These are phyloP conservation scores for Arthrobotrys sphaeroides DNA, from an alignment of 2,329 filamentous ascomycete species.

Conservation along the genomic window DNA sequence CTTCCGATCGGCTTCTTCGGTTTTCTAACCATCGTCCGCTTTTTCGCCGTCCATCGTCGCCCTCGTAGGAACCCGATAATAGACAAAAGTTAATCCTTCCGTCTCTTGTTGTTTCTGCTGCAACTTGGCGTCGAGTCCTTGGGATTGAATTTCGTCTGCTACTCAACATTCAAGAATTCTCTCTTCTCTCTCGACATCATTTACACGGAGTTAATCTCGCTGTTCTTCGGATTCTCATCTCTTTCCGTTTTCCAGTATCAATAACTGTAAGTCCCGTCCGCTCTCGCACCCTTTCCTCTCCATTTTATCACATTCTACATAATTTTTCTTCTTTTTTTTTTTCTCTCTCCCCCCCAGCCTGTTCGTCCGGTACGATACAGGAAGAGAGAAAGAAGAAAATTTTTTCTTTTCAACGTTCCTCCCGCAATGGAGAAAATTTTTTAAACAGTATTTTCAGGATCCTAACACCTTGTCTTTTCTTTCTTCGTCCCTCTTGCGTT, in stretches of 20 bases:
- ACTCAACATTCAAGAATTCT: slow-evolving; percentile 23
- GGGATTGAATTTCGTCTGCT: slow-evolving; percentile 52
- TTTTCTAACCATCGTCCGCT: slow-evolving; percentile 52
- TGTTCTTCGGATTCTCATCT: slow-evolving; percentile 52
- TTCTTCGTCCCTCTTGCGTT: background rate
- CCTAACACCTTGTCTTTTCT: background rate
- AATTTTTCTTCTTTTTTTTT: background rate
- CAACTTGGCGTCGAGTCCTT: slow-evolving; percentile 54
- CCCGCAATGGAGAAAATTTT: slow-evolving; percentile 4
- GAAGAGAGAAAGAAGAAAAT: background rate
- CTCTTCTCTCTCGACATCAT: slow-evolving; percentile 55
- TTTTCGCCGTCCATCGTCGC: slow-evolving; percentile 38
- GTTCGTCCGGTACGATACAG: background rate
- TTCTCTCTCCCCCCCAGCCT: background rate
- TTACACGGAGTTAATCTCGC: slow-evolving; percentile 56
- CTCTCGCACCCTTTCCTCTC: background rate
- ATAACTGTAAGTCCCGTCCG: slow-evolving; percentile 53
- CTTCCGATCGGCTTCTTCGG: slow-evolving; percentile 33
- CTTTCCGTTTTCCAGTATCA: slow-evolving; percentile 49
- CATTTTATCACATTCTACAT: background rate
- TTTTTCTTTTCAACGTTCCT: background rate
- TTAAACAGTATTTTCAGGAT: background rate
- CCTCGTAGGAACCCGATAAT: slow-evolving; percentile 53
- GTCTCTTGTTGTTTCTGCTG: slow-evolving; percentile 56
- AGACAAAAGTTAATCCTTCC: slow-evolving; percentile 55